phyloP scores from a whole-genome alignment of 2,329 filamentous ascomycete species.

The Didymella glomerata region DNA sequence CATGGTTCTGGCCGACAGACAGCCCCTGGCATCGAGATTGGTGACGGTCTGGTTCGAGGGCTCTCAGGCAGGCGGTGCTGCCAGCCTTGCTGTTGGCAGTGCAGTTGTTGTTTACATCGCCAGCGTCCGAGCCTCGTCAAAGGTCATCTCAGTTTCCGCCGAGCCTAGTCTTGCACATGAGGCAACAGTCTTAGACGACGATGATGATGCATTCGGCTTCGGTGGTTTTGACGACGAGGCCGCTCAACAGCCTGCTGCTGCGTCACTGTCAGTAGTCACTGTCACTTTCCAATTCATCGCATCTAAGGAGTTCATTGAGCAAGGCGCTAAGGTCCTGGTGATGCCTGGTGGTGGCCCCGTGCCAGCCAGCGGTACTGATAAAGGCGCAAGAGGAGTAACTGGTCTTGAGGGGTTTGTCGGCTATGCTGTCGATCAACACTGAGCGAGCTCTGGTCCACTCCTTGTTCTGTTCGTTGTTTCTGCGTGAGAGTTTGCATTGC shows the following conservation, averaged over 20 bases:
- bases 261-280: constrained; percentile 49
- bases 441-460: background rate
- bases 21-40: constrained; percentile 61
- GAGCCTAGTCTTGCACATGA: constrained; percentile 15
- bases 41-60: constrained; percentile 72
- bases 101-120: constrained; percentile 85
- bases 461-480: background rate
- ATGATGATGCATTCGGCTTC: constrained; percentile 65
- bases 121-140: constrained; percentile 83
- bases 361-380: constrained; percentile 62
- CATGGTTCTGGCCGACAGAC: constrained; percentile 75
- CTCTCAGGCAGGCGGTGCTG: constrained; percentile 62
- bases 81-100: constrained; percentile 70
- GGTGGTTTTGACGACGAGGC: constrained; percentile 57
- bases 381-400: constrained; percentile 58
- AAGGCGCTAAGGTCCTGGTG: constrained; percentile 74
- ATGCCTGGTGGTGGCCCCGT: constrained; percentile 75
- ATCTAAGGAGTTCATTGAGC: constrained; percentile 76
- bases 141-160: constrained; percentile 65
- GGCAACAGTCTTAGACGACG: constrained; percentile 33
- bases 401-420: constrained; percentile 78
- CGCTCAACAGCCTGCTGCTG: constrained; percentile 14
- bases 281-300: constrained; percentile 74
- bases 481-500: background rate
- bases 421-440: constrained; percentile 56